Evolutionary conservation across 2,329 filamentous ascomycete species (phyloP).

Genomic region (Neonectria magnoliae): DNA sequence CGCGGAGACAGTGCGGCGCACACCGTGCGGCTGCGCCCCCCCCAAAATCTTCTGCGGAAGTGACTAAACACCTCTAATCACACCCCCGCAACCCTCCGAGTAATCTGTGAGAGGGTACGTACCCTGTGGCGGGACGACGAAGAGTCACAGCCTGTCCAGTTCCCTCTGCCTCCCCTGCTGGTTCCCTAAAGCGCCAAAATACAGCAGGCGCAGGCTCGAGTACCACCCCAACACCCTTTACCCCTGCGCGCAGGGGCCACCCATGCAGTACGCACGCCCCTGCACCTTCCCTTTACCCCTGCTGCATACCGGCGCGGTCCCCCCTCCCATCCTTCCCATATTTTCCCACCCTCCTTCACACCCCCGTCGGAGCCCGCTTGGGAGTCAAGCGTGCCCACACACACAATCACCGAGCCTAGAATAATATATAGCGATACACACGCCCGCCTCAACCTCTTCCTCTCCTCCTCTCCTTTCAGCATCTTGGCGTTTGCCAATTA

Average conservation of each 20-base stretch:
- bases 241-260: background rate
- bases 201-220: conserved; percentile 20
- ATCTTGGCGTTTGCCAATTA: conserved; percentile 54
- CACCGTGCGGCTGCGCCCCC: conserved; percentile 35
- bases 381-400: conserved; percentile 37
- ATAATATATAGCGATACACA: conserved; percentile 48
- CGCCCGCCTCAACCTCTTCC: conserved; percentile 42
- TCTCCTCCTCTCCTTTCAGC: conserved; percentile 43
- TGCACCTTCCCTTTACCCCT: conserved; percentile 33
- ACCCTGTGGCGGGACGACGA: background rate
- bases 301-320: conserved; percentile 38
- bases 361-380: conserved; percentile 37
- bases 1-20: conserved; percentile 34
- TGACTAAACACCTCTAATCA: conserved; percentile 40
- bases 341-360: conserved; percentile 20
- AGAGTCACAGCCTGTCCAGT: conserved; percentile 26
- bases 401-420: conserved; percentile 35
- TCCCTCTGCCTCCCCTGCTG: conserved; percentile 33
- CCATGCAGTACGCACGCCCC: conserved; percentile 17
- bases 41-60: conserved; percentile 31
- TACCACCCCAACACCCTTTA: conserved; percentile 20
- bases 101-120: background rate
- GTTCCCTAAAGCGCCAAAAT: conserved; percentile 18
- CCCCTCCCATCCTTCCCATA: conserved; percentile 18
- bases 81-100: conserved; percentile 14